Evolutionary conservation across 148 eudicot genomes (phyloP).

Genomic region (Camellia lanceoleosa): DNA sequence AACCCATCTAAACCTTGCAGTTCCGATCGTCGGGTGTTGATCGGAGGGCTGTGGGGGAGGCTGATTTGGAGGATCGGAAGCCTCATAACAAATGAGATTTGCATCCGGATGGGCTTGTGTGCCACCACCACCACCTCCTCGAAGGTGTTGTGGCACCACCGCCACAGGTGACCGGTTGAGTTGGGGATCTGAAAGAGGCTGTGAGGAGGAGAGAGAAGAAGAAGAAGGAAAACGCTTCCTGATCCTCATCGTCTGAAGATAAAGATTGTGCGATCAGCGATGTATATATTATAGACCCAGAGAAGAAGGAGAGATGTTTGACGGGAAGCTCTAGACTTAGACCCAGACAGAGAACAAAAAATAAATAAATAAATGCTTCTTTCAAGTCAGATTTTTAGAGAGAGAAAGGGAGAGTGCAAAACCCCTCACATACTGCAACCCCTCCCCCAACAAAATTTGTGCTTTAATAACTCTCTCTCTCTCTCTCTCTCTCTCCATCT

Average conservation of each 20-base stretch:
- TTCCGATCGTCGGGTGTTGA: slow-evolving; percentile 28
- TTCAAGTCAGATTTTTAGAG: slow-evolving; percentile 8
- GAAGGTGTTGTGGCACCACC: slow-evolving; percentile 21
- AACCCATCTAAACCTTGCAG: slow-evolving; percentile 10
- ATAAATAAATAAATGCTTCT: not conserved
- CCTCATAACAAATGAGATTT: slow-evolving; percentile 14
- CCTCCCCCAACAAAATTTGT: slow-evolving; percentile 7
- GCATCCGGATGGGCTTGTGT: not conserved
- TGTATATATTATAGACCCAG: not conserved
- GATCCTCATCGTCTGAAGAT: slow-evolving; percentile 49
- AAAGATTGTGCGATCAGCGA: not conserved
- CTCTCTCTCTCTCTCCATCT: too few species aligned
- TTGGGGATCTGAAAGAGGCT: slow-evolving; percentile 47
- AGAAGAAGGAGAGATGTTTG: not conserved
- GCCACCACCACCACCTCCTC: not conserved
- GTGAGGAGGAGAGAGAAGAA: slow-evolving; percentile 43
- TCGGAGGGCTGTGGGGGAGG: slow-evolving; percentile 23
- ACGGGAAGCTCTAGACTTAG: not conserved
- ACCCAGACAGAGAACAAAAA: not conserved
- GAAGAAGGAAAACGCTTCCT: slow-evolving; percentile 55
- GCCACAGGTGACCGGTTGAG: slow-evolving; percentile 38
- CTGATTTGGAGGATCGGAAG: slow-evolving; percentile 36
- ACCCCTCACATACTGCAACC: slow-evolving; percentile 15
- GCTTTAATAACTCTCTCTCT: slow-evolving; percentile 10
- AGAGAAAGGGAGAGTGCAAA: slow-evolving; percentile 9